Evolutionary conservation across 345 rosid genomes (phyloP).

Genomic region (Rubroshorea leprosula): DNA sequence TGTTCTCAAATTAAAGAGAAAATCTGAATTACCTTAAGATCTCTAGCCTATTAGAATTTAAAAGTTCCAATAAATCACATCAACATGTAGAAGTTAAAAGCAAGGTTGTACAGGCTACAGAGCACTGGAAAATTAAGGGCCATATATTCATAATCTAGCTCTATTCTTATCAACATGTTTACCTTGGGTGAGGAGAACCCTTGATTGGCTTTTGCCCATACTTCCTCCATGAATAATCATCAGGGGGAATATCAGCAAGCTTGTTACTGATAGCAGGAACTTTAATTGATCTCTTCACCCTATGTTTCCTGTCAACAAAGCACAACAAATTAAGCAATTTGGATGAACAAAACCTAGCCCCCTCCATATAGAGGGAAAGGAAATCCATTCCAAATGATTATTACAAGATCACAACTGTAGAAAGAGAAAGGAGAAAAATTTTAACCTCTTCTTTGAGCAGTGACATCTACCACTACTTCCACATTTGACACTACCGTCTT

Average conservation of each 20-base stretch:
- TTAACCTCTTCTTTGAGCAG: constrained; percentile 76
- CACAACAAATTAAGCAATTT: constrained; percentile 11
- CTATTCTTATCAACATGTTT: neutral
- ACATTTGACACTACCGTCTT: constrained; percentile 68
- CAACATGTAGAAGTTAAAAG: neutral
- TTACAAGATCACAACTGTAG: neutral
- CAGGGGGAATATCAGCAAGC: constrained; percentile 82
- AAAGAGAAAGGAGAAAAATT: neutral
- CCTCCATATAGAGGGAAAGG: constrained; percentile 1
- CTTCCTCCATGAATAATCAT: constrained; percentile 81
- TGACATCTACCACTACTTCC: constrained; percentile 62
- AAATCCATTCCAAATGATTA: neutral
- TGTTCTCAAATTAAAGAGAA: neutral
- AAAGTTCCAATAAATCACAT: constrained; percentile 7
- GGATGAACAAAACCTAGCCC: neutral
- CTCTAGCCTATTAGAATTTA: neutral
- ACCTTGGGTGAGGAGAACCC: constrained; percentile 89
- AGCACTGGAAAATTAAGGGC: neutral
- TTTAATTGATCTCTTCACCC: constrained; percentile 70
- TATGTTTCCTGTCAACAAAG: constrained; percentile 49
- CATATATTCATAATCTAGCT: neutral
- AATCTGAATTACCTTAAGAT: neutral
- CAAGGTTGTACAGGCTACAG: neutral
- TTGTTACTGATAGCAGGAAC: constrained; percentile 80
- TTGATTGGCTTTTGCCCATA: constrained; percentile 84